Percentiles rank a stretch among this genome's conserved stretches.
Conservation (phyloP, 192 early-diverging fungal species). For the Paraglomus occultum region DNA sequence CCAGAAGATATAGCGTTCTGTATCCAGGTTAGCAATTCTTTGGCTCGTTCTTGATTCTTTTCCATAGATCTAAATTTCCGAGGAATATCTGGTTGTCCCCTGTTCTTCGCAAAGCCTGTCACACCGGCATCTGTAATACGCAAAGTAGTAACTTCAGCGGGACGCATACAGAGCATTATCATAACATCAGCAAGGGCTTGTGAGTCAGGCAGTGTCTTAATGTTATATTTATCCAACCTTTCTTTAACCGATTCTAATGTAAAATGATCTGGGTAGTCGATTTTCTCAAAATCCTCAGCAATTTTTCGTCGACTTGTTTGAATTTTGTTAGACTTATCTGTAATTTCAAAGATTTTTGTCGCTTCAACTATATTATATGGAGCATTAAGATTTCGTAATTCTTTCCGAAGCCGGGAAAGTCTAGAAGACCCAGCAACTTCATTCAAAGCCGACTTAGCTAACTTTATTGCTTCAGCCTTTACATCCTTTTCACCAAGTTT, state of each 20-base stretch:
- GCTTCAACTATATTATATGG: constrained; percentile 11
- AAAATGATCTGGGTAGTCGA: constrained; percentile 16
- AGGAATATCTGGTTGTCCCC: neutral
- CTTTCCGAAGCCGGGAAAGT: constrained; percentile 8
- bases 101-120: constrained; percentile 10
- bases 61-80: constrained; percentile 16
- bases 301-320: neutral
- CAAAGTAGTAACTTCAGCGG: constrained; percentile 19
- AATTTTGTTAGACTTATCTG: neutral
- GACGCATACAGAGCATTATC: constrained; percentile 25
- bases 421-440: neutral
- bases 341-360: constrained; percentile 17
- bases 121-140: constrained; percentile 2
- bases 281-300: neutral
- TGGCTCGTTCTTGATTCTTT: constrained; percentile 13
- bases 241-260: constrained; percentile 21
- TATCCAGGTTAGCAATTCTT: constrained; percentile 16
- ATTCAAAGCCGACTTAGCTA: constrained; percentile 16
- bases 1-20: constrained; percentile 19
- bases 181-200: constrained; percentile 19
- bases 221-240: constrained; percentile 5
- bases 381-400: constrained; percentile 16
- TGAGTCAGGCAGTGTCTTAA: neutral
- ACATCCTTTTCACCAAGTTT: constrained; percentile 8
- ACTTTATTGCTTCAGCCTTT: constrained; percentile 6